phyloP scores from a whole-genome alignment of 495 filamentous ascomycete species.

The Rostrohypoxylon terebratum region DNA sequence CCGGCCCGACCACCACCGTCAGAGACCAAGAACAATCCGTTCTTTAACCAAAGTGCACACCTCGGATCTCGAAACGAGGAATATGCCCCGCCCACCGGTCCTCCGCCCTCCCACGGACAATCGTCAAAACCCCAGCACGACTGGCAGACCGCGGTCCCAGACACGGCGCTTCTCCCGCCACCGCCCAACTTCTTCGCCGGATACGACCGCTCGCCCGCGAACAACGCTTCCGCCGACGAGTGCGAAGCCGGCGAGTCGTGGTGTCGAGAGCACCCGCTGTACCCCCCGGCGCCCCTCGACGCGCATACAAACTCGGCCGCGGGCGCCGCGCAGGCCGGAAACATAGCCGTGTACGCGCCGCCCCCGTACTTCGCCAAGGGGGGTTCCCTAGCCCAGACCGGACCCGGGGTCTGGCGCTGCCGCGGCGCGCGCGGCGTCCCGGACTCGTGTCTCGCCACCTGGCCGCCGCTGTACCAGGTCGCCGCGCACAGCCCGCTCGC shows the following conservation, averaged over 20 bases:
- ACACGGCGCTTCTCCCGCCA: constrained; percentile 83
- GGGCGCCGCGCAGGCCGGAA: constrained; percentile 34
- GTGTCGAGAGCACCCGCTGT: constrained; percentile 73
- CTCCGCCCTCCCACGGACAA: constrained; percentile 43
- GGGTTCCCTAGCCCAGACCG: constrained; percentile 46
- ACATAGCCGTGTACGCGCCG: constrained; percentile 54
- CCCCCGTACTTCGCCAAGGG: constrained; percentile 29
- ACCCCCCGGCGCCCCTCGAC: constrained; percentile 63
- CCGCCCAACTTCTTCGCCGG: constrained; percentile 75
- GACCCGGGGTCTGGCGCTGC: constrained; percentile 60
- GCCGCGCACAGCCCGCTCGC: constrained; percentile 72
- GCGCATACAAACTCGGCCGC: constrained; percentile 36
- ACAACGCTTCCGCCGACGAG: constrained; percentile 77
- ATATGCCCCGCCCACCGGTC: constrained; percentile 48
- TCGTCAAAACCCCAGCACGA: constrained; percentile 69
- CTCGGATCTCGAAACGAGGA: constrained; percentile 25
- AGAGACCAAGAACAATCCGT: constrained; percentile 34
- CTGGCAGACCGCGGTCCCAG: constrained; percentile 82
- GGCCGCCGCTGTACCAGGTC: constrained; percentile 81
- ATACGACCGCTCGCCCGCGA: constrained; percentile 73
- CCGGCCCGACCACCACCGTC: constrained; percentile 49
- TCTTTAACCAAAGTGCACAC: constrained; percentile 16
- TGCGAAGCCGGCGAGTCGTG: constrained; percentile 79
- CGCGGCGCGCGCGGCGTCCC: constrained; percentile 47
- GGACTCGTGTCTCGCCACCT: constrained; percentile 71